Evolutionary conservation across 2,329 filamentous ascomycete species (phyloP), one percentile per base, ranked within the genome.

Genomic region (Aspergillus ochraceoroseus): DNA sequence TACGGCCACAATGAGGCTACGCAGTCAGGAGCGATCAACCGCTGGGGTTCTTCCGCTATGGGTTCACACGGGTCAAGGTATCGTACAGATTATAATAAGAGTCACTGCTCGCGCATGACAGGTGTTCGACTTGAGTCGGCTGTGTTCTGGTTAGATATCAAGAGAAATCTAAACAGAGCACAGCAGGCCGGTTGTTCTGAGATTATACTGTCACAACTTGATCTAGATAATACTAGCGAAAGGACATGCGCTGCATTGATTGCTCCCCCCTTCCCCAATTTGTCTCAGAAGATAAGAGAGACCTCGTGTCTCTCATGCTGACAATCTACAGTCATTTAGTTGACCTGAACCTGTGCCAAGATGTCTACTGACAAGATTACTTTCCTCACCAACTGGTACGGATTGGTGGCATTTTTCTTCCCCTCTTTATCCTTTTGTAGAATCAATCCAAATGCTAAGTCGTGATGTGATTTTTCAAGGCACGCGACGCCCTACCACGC

Each of bases 221-320:
- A 85, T 84, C 81, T 84, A 80, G 79, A 81, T 82, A 85, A 85
- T 85, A 75, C 81, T 81, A 85, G 83, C 83, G 83, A 82, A 86
- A 86, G 83, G 79, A 86, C 78, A 82, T 86, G 83, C 83, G 83
- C 82, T 77, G 79, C 79, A 74, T 69, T 63, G 56, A 65, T 59
- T 61, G 54, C 57, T 50, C 64, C 62, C 63, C 59, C n/a, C n/a
- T 58, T 58, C 58, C 44, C 42, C 55, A 58, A 54, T 46, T 51
- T 44, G 46, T 42, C 46, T 45, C 41, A 40, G 31, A 35, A 30
- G 20, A 34, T 32, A 28, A 42, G 44, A 43, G 38, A 47, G 48
- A 40, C 32, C 42, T 28, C 28, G 31, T 19, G 38, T 47, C 46
- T 49, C 50, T 50, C 53, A 47, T 49, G 38, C 47, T 56, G 55